phyloP scores from a whole-genome alignment of 2,329 filamentous ascomycete genomes.

The Microascus cirrosus region DNA sequence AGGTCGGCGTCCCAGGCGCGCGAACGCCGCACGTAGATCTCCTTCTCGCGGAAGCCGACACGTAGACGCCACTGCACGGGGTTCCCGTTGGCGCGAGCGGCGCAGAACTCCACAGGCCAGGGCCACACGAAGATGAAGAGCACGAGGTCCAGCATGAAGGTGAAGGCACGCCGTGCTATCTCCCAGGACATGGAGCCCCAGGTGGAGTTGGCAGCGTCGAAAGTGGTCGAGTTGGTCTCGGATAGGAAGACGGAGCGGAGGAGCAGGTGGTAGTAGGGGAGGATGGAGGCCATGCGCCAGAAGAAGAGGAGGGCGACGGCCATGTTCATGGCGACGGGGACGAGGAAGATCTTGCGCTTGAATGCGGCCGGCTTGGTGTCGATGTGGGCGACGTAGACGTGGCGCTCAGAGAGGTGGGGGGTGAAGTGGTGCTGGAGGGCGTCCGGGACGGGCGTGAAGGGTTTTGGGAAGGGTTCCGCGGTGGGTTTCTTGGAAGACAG shows the following conservation, averaged over 20 bases:
- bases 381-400: constrained; percentile 78
- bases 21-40: constrained; percentile 73
- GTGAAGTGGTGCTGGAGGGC: constrained; percentile 52
- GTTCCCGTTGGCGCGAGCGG: constrained; percentile 43
- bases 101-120: constrained; percentile 64
- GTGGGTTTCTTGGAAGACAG: constrained; percentile 8
- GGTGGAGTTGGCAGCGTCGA: constrained; percentile 44
- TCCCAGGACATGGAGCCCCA: constrained; percentile 46
- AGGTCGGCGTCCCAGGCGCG: constrained; percentile 44
- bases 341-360: constrained; percentile 74
- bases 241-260: constrained; percentile 50
- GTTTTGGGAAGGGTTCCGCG: constrained; percentile 34
- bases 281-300: constrained; percentile 57
- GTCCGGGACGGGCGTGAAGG: constrained; percentile 57
- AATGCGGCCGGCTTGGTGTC: constrained; percentile 58
- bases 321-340: constrained; percentile 69
- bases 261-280: constrained; percentile 63
- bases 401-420: constrained; percentile 49
- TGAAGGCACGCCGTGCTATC: constrained; percentile 46
- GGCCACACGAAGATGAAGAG: constrained; percentile 58
- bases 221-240: constrained; percentile 52
- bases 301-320: constrained; percentile 52
- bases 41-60: constrained; percentile 66
- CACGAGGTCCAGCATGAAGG: constrained; percentile 64
- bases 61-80: constrained; percentile 63